A percentile compares a stretch with the other conserved stretches of the same genome.
These are phyloP conservation scores for Aspergillus sp. DNA, from an alignment of 2,329 filamentous ascomycete genomes.

Conservation along the genomic window DNA sequence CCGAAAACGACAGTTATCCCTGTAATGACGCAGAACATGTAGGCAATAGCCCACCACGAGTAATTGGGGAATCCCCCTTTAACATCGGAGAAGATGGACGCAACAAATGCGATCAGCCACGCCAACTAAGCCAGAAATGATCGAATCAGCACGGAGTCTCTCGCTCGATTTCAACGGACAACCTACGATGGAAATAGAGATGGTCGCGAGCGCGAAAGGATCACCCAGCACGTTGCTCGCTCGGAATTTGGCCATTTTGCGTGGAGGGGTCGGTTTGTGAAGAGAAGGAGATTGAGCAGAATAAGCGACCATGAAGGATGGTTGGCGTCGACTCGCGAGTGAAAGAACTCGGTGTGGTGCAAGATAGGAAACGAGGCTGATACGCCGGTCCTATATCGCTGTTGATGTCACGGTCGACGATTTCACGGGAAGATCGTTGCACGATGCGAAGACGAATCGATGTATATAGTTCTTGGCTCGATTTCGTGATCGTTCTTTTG, in stretches of 20 bases:
- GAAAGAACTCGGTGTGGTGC: too few relatives aligned
- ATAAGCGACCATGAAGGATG: constrained; percentile 19
- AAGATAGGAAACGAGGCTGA: neutral
- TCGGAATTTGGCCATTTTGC: constrained; percentile 54
- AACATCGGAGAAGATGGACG: constrained; percentile 66
- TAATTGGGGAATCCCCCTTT: constrained; percentile 66
- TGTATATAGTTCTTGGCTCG: neutral
- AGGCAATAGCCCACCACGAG: constrained; percentile 85
- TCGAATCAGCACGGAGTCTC: neutral
- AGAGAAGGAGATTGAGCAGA: constrained; percentile 14
- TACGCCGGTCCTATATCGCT: neutral
- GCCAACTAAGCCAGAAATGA: constrained; percentile 58
- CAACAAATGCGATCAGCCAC: constrained; percentile 88
- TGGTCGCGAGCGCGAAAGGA: constrained; percentile 88
- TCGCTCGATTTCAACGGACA: constrained; percentile 1
- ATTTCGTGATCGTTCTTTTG: neutral
- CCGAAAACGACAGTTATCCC: constrained; percentile 78
- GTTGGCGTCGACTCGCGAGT: neutral
- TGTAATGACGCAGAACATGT: constrained; percentile 73
- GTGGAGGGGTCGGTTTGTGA: constrained; percentile 14
- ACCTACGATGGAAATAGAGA: constrained; percentile 84
- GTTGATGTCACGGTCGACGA: neutral
- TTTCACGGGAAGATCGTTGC: neutral
- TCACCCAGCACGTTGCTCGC: constrained; percentile 90
- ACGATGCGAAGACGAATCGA: neutral